A percentile compares a stretch with the other conserved stretches of the same genome.
phyloP scores from a whole-genome alignment of 352 stramenopile species.

The Phytophthora megakarya region DNA sequence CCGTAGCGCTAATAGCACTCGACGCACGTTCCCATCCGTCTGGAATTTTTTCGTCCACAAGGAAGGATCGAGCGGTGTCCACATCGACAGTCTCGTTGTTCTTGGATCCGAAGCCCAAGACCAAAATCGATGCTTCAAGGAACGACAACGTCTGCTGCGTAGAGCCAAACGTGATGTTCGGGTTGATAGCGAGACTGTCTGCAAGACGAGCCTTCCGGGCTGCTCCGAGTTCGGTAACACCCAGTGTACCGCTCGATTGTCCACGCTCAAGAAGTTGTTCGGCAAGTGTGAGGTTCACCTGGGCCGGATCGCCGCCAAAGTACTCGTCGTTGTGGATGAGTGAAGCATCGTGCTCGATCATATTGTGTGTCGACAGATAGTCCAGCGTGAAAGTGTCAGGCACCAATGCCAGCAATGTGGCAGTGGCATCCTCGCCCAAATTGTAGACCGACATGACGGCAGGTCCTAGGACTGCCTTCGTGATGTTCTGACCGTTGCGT shows the following conservation, averaged over 20 bases:
- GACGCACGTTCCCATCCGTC: slow-evolving; percentile 22
- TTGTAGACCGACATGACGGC: slow-evolving; percentile 41
- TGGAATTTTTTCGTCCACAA: slow-evolving; percentile 50
- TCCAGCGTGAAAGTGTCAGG: slow-evolving; percentile 36
- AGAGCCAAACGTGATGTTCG: slow-evolving; percentile 39
- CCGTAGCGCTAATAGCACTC: slow-evolving; percentile 32
- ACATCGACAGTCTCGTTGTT: slow-evolving; percentile 36
- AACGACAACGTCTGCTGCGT: slow-evolving; percentile 40
- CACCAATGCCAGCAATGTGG: slow-evolving; percentile 34
- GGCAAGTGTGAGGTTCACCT: slow-evolving; percentile 39
- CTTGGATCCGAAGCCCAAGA: slow-evolving; percentile 41
- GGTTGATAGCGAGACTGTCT: slow-evolving; percentile 39
- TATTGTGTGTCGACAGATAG: slow-evolving; percentile 44
- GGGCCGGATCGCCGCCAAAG: slow-evolving; percentile 37
- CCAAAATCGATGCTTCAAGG: slow-evolving; percentile 41
- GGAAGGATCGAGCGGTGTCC: slow-evolving; percentile 34
- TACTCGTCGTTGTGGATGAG: slow-evolving; percentile 58
- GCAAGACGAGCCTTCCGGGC: slow-evolving; percentile 41
- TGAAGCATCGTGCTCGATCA: slow-evolving; percentile 42
- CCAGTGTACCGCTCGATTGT: slow-evolving; percentile 29
- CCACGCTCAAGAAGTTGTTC: slow-evolving; percentile 37
- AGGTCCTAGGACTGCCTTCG: slow-evolving; percentile 27
- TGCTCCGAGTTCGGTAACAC: slow-evolving; percentile 35
- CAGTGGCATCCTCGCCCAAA: slow-evolving; percentile 27
- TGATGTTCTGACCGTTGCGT: slow-evolving; percentile 53